Base-by-base conservation (phyloP, 176 grass and related monocot genomes). In the Leersia perrieri region DNA sequence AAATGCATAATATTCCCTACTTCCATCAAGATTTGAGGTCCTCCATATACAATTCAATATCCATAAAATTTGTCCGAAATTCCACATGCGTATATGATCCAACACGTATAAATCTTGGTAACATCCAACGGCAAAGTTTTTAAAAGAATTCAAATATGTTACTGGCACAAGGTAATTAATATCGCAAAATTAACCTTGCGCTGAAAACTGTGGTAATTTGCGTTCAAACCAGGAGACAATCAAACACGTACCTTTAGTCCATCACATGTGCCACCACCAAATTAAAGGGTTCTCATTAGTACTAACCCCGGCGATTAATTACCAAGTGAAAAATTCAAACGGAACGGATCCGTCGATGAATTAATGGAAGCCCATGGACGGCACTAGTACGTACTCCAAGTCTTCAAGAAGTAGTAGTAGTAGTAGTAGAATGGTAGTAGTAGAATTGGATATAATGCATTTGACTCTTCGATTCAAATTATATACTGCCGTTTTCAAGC, bases 361-460 rank as follows among this genome's bases (percentile, higher is more conserved):
- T 60, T 83, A 2, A 76, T 68, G 63, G 81, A 83, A 83, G 9
- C 33, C 32, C 7, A 53, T 57, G 67, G 36, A 80, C 33, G 33
- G 23, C 23, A 33, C 13, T 13, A 68, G 49, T 53, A 53, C 49
- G 49, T 53, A 9, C 49, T 47, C 44, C 44, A 47, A 47, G 44
- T 47, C 14, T 47, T 47, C 44, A 47, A 47, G 44, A 15, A 45
- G 11, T n/a, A n/a, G n/a, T n/a, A n/a, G 34, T 23, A 57, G 66
- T 25, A 32, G 68, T 44, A 69, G n/a, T 13, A 41, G 35, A 25
- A 11, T 38, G 33, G 34, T 26, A 36, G 12, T 53, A 53, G 49
- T 53, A 53, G 47, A 51, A 51, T 20, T 11, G 47, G 47, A n/a
- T n/a, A 47, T 7, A 13, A 35, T 33, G 51, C 12, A 61, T 47